Evolutionary conservation across 2,329 filamentous ascomycete species (phyloP), one percentile per base, ranked within the genome.

Genomic region (Huntiella bhutanensis): DNA sequence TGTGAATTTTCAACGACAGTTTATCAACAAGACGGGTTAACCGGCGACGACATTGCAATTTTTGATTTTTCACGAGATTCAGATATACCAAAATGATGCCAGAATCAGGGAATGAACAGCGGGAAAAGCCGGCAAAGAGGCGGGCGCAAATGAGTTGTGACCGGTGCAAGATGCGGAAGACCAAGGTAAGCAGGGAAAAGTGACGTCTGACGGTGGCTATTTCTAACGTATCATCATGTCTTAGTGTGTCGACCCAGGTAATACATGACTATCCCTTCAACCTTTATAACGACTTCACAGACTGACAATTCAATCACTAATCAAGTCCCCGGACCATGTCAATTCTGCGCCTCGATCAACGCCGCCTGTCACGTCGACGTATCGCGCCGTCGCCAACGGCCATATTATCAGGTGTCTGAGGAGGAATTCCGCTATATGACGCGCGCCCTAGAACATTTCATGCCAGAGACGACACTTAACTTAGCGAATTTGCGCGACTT

Each of bases 91-190:
- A 36, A 4, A 47, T 17, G 6, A 47, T 47, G 45, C 12, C 45
- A 4, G 32, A 34, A n/a, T 34, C 32, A 5, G 37, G 38, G 38
- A 34, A 43, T 33, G 35, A 40, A 28, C 10, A 19, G 4, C 36
- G 15, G 33, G 48, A 51, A 15, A 42, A 46, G 33, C 47, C 46
- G 4, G 45, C 40, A 5, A 55, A 55, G 39, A 52, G 54, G 4
- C 53, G 55, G 1, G 54, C 55, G 2, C 55, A 54, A 11, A 57
- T 57, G 55, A 56, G 55, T 51, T 57, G 55, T 46, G 55, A 57
- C 33, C 52, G 55, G 12, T 57, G 55, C 53, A 57, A 57, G 45
- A 55, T 49, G 36, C 49, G 55, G 8, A 57, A 57, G 50, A 57
- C 55, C 5, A 57, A 57, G 51, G 55, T 54, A 37, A 41, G 50